A percentile compares a stretch with the other conserved stretches of the same genome.
Evolutionary conservation across 2,329 filamentous ascomycete genomes (phyloP).

Genomic region (Elsinoe australis): DNA sequence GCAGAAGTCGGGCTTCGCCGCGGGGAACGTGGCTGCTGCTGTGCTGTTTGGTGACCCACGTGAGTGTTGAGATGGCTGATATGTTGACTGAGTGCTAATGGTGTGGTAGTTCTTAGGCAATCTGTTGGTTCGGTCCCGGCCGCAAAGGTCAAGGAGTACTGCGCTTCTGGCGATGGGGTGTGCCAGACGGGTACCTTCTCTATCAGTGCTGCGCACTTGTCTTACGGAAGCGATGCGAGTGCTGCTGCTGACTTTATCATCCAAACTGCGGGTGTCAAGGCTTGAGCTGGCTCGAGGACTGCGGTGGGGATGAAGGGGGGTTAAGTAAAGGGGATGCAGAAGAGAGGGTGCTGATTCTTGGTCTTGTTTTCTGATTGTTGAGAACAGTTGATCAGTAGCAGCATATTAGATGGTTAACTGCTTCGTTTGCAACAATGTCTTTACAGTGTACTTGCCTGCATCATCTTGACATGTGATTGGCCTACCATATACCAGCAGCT

Average conservation of each 20-base stretch:
- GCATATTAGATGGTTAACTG: too few species aligned
- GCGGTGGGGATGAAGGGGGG: too few species aligned
- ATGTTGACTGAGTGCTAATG: not conserved
- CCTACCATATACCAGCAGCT: too few species aligned
- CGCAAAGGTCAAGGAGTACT: slow-evolving; percentile 15
- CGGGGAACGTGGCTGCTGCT: slow-evolving; percentile 1
- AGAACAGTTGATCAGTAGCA: too few species aligned
- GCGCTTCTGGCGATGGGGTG: slow-evolving; percentile 2
- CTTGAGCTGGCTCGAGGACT: too few species aligned
- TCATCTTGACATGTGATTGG: too few species aligned
- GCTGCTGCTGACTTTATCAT: slow-evolving; percentile 11
- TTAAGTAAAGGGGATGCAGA: too few species aligned
- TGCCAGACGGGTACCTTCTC: not conserved
- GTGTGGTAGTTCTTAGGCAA: slow-evolving; percentile 3
- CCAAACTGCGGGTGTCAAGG: too few species aligned
- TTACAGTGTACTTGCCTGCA: too few species aligned
- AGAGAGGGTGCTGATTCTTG: too few species aligned
- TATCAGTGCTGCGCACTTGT: slow-evolving; percentile 5
- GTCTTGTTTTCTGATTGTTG: too few species aligned
- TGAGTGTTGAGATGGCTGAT: slow-evolving; percentile 2
- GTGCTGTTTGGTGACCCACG: slow-evolving; percentile 9
- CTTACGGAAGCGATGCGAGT: slow-evolving; percentile 16
- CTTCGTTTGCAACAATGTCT: too few species aligned
- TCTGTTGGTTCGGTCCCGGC: slow-evolving; percentile 8
- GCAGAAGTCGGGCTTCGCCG: not conserved